These are phyloP conservation scores for Coniosporium apollinis DNA, from an alignment of 495 filamentous ascomycete species.

Conservation along the genomic window DNA sequence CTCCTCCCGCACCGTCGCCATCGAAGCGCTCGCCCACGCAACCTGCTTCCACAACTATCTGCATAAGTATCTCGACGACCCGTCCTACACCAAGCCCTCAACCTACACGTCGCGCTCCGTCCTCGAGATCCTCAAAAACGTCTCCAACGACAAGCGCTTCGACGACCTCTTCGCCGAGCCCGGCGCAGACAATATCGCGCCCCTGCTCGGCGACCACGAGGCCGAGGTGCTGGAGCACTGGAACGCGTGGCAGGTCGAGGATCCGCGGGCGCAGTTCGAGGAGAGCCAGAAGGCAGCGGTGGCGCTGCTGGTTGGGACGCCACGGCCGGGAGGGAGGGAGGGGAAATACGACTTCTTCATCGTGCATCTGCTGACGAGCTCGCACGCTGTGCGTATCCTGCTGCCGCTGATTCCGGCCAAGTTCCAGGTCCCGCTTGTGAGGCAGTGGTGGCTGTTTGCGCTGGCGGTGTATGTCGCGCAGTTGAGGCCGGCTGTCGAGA, in stretches of 20 bases:
- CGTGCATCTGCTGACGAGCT: conserved; percentile 64
- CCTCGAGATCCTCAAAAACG: conserved; percentile 47
- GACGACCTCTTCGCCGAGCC: conserved; percentile 41
- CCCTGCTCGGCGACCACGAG: conserved; percentile 52
- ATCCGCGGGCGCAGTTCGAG: conserved; percentile 53
- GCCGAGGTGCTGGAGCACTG: conserved; percentile 63
- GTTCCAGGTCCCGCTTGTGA: conserved; percentile 54
- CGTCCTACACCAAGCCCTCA: conserved; percentile 41
- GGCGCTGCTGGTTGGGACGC: conserved; percentile 48
- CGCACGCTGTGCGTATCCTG: conserved; percentile 72
- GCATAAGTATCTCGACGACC: conserved; percentile 65
- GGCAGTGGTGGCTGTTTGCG: conserved; percentile 79
- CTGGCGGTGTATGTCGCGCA: conserved; percentile 62
- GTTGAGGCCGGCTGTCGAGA: conserved; percentile 49
- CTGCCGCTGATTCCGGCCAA: conserved; percentile 59
- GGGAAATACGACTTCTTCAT: conserved; percentile 68
- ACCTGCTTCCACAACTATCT: conserved; percentile 55
- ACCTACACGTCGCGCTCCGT: conserved; percentile 33
- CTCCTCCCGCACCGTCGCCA: conserved; percentile 57
- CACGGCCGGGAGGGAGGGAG: conserved; percentile 31
- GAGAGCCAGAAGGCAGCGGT: conserved; percentile 62
- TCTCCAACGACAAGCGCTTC: conserved; percentile 34
- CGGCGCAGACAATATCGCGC: conserved; percentile 45
- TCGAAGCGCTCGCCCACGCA: conserved; percentile 61
- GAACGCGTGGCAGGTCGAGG: conserved; percentile 61